A percentile compares a stretch with the other conserved stretches of the same genome.
Evolutionary conservation across 805 yeast genomes (phyloP).

Genomic region (Candida insectorum): DNA sequence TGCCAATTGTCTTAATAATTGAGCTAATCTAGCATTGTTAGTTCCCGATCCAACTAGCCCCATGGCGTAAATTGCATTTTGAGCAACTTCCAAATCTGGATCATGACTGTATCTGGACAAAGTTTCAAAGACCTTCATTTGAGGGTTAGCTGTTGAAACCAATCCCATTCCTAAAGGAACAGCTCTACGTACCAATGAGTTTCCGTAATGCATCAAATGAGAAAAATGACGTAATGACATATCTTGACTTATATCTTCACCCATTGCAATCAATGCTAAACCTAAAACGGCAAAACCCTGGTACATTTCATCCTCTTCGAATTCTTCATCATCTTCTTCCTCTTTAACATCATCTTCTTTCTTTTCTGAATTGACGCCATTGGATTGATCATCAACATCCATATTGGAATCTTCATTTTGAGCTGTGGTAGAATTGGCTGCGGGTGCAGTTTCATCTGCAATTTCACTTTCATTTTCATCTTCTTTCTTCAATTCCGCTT

Average conservation of each 20-base stretch:
- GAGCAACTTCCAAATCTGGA: slow-evolving; percentile 88
- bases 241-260: slow-evolving; percentile 96
- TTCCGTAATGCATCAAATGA: slow-evolving; percentile 97
- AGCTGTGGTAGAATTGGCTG: slow-evolving; percentile 19
- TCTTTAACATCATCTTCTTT: slow-evolving; percentile 26
- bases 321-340: slow-evolving; percentile 25
- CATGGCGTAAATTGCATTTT: slow-evolving; percentile 93
- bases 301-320: slow-evolving; percentile 53
- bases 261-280: slow-evolving; percentile 91
- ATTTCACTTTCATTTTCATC: slow-evolving; percentile 5
- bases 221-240: slow-evolving; percentile 97
- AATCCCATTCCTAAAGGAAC: slow-evolving; percentile 99
- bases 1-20: slow-evolving; percentile 90
- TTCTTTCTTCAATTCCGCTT: slow-evolving; percentile 6
- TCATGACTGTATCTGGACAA: slow-evolving; percentile 96
- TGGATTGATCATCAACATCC: slow-evolving; percentile 25
- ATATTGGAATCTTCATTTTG: slow-evolving; percentile 23
- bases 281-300: slow-evolving; percentile 94
- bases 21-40: slow-evolving; percentile 96
- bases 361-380: slow-evolving; percentile 13
- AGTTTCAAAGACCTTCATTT: slow-evolving; percentile 95
- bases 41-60: slow-evolving; percentile 99
- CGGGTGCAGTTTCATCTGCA: slow-evolving; percentile 19
- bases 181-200: slow-evolving; percentile 82
- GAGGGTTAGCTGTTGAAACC: slow-evolving; percentile 89